Evolutionary conservation across 768 basidiomycete species (phyloP), one percentile per base, ranked within the genome.

Genomic region (Amanita phalloides): DNA sequence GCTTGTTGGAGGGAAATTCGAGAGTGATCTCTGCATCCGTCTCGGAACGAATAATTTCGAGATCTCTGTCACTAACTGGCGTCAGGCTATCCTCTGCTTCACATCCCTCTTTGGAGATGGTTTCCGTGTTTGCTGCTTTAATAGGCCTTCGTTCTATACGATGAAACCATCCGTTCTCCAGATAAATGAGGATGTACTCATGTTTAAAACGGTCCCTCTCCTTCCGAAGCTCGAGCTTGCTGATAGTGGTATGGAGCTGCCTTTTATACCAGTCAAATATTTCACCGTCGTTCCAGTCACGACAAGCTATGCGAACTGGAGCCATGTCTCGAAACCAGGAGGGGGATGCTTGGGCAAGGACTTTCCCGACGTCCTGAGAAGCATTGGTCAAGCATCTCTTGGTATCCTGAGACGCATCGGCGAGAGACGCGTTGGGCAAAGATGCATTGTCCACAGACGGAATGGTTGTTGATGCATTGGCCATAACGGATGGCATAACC

Each of bases 121-220:
- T 30, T 1, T 42, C 49, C 14, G 17, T 13, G 49, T 32, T 50
- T 26, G 26, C 21, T 7, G 37, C 39, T 13, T 28, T 39, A 11
- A 50, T 10, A 6, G 49, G 49, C 6, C 49, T 39, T 26, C 49
- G 37, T 11, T 50, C 49, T 7, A 50, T 30, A 6, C 49, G 49
- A 23, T 50, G 26, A 14, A n/a, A 5, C 38, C 28, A 20, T 43
- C 41, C 39, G n/a, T 33, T 33, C 3, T 41, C 41, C 30, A 50
- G 20, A 10, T 21, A 50, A 14, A 50, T 28, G 13, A 49, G 4
- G 8, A 50, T 30, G 13, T 43, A 50, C 28, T 50, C 49, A 21
- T 50, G 49, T n/a, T 43, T 50, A 41, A 50, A 50, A 10, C n/a
- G 25, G 10, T 41, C 41, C 17, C 49, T 30, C 39, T 50, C 49